Evolutionary conservation across 73 alveolate genomes (phyloP), one percentile per base, ranked within the genome.

Genomic region (Paramecium bursaria): DNA sequence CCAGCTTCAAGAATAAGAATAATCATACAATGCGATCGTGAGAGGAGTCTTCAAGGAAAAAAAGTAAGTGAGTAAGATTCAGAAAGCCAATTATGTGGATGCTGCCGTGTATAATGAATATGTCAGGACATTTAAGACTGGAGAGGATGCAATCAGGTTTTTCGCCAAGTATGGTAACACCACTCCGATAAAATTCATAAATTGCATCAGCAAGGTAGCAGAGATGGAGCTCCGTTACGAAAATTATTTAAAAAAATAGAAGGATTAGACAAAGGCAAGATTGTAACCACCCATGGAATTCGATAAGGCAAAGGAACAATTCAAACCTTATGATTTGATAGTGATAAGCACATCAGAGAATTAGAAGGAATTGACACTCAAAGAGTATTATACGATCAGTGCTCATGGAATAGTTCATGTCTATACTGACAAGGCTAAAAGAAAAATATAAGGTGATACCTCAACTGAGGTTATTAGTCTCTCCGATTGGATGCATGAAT

Each of bases 401-500:
- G 96, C 97, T 39, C 87, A 90, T 73, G 98, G 98, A 15, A 96
- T 95, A 10, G 98, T 95, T 7, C 97, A 95, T 74, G 94, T 95
- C 60, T 92, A 91, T 90, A 91, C 96, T 3, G 92, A 93, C n/a
- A 92, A 85, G 33, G 88, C 93, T 19, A 92, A 92, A 30, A 86
- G 93, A 74, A 52, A 89, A 90, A 39, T 87, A 29, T 50, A 86
- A 86, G 97, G 94, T 15, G 96, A 90, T 42, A 92, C 94, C 42
- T 97, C 95, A 26, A 96, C 99, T 29, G 99, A 96, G 86, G 96
- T 96, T 92, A 92, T 94, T 74, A 91, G 97, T 23, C 88, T 96
- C 35, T 77, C 97, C 11, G 99, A 97, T 86, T 97, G 99, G 99
- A 97, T 97, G 99, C 98, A 97, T 79, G 97, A 96, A 87, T 74